A percentile compares a stretch with the other conserved stretches of the same genome.
phyloP scores from a whole-genome alignment of 129 eudicot genomes.

The Rutidosis leptorrhynchoides region DNA sequence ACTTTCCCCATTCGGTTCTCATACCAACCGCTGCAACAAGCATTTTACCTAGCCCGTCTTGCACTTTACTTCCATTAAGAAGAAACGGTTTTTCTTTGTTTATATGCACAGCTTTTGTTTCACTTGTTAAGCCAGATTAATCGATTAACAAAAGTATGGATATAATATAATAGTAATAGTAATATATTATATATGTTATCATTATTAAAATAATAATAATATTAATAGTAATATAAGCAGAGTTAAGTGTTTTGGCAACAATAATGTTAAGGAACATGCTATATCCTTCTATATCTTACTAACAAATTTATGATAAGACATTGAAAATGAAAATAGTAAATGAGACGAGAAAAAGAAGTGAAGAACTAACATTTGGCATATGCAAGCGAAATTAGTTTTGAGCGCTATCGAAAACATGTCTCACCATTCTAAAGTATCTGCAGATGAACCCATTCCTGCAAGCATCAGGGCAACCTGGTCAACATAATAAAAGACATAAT shows the following conservation, averaged over 20 bases:
- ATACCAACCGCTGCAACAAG: conserved; percentile 82
- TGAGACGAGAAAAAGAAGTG: neutral
- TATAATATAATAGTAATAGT: too few species aligned
- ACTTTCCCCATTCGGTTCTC: conserved; percentile 97
- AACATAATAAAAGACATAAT: conserved; percentile 20
- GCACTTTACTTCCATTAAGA: conserved; percentile 79
- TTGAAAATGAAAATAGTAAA: neutral
- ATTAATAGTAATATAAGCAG: neutral
- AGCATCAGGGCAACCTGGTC: conserved; percentile 92
- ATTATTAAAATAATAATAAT: neutral
- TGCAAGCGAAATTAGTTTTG: too few species aligned
- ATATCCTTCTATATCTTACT: neutral
- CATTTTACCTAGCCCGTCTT: conserved; percentile 88
- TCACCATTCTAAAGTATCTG: conserved; percentile 93
- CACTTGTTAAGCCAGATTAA: conserved; percentile 86
- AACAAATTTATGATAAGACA: neutral
- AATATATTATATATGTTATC: too few species aligned
- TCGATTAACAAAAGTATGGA: conserved; percentile 69
- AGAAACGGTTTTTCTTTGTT: conserved; percentile 63
- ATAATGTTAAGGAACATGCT: neutral
- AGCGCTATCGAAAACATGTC: too few species aligned
- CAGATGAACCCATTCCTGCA: conserved; percentile 86
- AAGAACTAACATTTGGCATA: too few species aligned
- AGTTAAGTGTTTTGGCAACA: neutral
- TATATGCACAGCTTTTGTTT: conserved; percentile 56